Evolutionary conservation across 2,329 filamentous ascomycete species (phyloP).

Genomic region (Sclerotinia borealis): DNA sequence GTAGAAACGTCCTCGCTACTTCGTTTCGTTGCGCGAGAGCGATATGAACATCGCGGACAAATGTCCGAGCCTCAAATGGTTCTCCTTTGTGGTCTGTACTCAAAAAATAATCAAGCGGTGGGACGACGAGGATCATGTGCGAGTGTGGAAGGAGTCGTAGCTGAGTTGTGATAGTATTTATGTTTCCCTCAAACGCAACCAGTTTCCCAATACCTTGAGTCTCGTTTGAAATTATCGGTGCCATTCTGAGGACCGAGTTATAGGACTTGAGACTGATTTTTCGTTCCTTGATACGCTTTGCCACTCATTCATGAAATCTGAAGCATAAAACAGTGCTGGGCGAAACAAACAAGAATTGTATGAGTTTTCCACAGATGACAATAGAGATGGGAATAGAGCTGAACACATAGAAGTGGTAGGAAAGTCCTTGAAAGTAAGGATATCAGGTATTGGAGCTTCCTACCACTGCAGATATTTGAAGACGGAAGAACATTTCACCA

Average conservation of each 20-base stretch:
- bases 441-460: neutral
- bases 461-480: neutral
- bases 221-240: neutral
- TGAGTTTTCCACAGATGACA: neutral
- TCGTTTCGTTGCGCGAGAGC: conserved; percentile 43
- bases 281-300: neutral
- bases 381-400: neutral
- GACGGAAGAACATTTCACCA: neutral
- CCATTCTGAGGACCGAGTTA: conserved; percentile 9
- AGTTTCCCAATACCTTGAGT: conserved; percentile 39
- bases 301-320: neutral
- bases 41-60: conserved; percentile 46
- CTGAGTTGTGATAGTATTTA: conserved; percentile 51
- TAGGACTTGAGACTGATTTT: neutral
- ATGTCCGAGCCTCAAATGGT: conserved; percentile 35
- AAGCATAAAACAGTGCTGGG: neutral
- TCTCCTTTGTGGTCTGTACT: conserved; percentile 29
- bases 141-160: conserved; percentile 54
- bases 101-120: conserved; percentile 28
- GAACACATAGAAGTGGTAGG: neutral
- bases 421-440: neutral
- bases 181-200: conserved; percentile 54
- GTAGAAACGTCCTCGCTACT: conserved; percentile 46
- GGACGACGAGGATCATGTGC: conserved; percentile 51
- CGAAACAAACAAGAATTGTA: neutral